These are phyloP conservation scores for Phylloporus sp. DNA, from an alignment of 768 basidiomycete species.

Conservation along the genomic window DNA sequence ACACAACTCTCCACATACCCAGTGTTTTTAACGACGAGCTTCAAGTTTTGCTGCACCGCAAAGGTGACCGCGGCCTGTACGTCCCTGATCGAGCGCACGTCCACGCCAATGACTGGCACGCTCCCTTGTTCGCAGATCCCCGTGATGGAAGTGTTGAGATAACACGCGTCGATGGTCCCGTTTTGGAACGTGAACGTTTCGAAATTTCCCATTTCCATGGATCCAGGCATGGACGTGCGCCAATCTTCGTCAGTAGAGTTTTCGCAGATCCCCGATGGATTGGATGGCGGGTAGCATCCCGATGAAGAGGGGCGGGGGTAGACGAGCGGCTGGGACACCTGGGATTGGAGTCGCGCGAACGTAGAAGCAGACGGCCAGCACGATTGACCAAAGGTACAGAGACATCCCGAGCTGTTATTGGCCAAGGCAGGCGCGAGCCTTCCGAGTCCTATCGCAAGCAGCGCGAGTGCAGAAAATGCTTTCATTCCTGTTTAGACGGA, in stretches of 20 bases:
- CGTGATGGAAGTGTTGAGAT: slow-evolving; percentile 30
- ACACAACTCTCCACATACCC: no score
- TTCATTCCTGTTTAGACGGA: slow-evolving; percentile 3
- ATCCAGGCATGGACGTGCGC: slow-evolving; percentile 38
- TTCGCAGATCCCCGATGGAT: slow-evolving; percentile 36
- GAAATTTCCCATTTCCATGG: slow-evolving; percentile 34
- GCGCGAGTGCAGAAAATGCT: neutral
- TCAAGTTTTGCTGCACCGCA: slow-evolving; percentile 17
- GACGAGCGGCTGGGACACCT: slow-evolving; percentile 15
- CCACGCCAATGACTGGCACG: slow-evolving; percentile 24
- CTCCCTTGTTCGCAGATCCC: slow-evolving; percentile 21
- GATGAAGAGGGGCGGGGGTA: slow-evolving; percentile 16
- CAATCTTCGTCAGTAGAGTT: slow-evolving; percentile 34
- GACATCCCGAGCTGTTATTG: slow-evolving; percentile 5
- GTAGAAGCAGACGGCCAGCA: slow-evolving; percentile 16
- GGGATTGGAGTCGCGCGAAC: slow-evolving; percentile 14
- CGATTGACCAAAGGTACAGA: slow-evolving; percentile 16
- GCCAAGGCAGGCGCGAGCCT: neutral
- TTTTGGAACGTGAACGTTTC: slow-evolving; percentile 36
- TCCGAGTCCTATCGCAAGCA: neutral
- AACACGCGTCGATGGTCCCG: slow-evolving; percentile 38
- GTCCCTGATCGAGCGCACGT: slow-evolving; percentile 20
- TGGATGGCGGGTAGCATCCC: slow-evolving; percentile 11
- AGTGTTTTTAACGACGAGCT: slow-evolving; percentile 26
- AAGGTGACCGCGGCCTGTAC: slow-evolving; percentile 26